Evolutionary conservation across 352 stramenopile genomes (phyloP), one percentile per base, ranked within the genome.

Genomic region (Pythium pyrilobum): DNA sequence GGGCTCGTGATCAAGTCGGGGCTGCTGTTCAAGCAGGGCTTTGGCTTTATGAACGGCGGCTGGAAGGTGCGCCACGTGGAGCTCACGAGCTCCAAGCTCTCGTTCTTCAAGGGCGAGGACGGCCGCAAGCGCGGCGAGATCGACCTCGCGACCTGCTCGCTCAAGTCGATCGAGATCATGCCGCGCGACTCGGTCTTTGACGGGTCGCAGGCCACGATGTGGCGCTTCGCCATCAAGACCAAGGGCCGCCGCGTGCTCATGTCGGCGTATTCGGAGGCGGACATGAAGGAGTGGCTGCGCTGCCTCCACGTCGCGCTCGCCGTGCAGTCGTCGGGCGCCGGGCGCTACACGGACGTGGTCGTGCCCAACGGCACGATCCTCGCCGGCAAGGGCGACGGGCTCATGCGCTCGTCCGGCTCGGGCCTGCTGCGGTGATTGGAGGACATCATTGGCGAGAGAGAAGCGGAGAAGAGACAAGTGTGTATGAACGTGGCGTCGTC

Each of bases 251-350:
- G 83, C 47, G 72, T 92, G 27, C 41, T 93, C 40, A 47, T 93
- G 18, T 78, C 77, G 36, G 77, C 81, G n/a, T 87, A 89, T 60
- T 84, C 78, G 33, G 83, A 93, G 48, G 56, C 56, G 21, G 83
- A 93, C 52, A 90, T 93, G 81, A 93, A 93, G 48, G 70, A 90
- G 45, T 93, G 83, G 83, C 71, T 92, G 39, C 64, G 81, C 27
- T 85, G 76, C 64, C 65, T 93, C 34, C 81, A 91, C 49, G 74
- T 91, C 45, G 81, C 81, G 37, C 54, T 91, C 47, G 72, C 76
- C 8, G 59, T 81, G 45, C 71, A 85, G 59, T 65, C 64, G 20
- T 67, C 63, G 4, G 71, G 71, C 25, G 59, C 69, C 16, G 78
- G 78, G 13, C 76, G 81, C 38, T 87, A 80, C 50, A 89, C 81